Conservation (phyloP, 108 stramenopile species). For the Licmophora abbreviata region DNA sequence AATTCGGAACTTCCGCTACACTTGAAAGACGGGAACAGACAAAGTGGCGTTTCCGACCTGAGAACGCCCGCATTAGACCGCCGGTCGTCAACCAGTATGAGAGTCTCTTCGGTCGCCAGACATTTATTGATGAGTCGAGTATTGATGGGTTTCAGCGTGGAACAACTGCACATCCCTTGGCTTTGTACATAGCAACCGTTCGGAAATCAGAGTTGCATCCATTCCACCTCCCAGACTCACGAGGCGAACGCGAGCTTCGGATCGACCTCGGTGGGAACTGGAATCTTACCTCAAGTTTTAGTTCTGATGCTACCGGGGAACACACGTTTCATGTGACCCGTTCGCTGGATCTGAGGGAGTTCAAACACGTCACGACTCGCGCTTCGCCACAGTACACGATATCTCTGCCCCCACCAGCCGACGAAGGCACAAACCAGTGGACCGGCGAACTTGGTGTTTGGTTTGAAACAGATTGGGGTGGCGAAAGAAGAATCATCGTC, state of each 20-base stretch:
- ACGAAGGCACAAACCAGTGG: constrained; percentile 22
- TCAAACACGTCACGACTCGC: constrained; percentile 63
- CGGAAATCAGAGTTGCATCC: constrained; percentile 42
- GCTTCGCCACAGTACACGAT: constrained; percentile 76
- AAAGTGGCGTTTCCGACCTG: constrained; percentile 35
- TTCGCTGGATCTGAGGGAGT: constrained; percentile 51
- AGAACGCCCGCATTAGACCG: constrained; percentile 11
- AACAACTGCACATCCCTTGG: constrained; percentile 69
- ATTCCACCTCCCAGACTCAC: constrained; percentile 78
- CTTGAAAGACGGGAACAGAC: constrained; percentile 13
- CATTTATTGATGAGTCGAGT: constrained; percentile 15
- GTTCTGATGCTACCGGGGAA: constrained; percentile 60
- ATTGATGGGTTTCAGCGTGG: constrained; percentile 20
- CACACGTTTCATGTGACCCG: constrained; percentile 37
- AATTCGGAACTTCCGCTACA: constrained; percentile 14
- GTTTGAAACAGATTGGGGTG: constrained; percentile 92
- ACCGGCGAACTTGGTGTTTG: constrained; percentile 85
- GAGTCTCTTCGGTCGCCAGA: constrained; percentile 43
- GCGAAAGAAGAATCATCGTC: constrained; percentile 74
- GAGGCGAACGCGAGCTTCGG: constrained; percentile 63
- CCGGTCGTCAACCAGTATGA: constrained; percentile 57
- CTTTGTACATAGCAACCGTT: constrained; percentile 54
- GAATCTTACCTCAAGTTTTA: constrained; percentile 66
- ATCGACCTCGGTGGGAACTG: constrained; percentile 60
- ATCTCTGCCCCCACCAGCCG: constrained; percentile 36